Percentiles rank a stretch among this genome's conserved stretches.
Conservation (phyloP, 805 yeast species). For the Vanderwaltozyma polyspora region DNA sequence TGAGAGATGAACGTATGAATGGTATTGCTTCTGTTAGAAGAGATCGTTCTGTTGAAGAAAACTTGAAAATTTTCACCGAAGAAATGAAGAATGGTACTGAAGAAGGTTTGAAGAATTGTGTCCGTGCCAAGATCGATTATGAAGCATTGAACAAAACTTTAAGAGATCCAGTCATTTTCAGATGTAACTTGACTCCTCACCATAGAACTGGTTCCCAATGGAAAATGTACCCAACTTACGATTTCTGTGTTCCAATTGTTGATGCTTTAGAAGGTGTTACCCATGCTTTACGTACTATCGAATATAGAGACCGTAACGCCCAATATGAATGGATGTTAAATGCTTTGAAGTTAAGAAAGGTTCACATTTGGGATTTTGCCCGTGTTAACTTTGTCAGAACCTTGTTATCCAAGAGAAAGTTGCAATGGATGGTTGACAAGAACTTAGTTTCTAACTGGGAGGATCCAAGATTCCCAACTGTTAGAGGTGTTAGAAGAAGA, state of each 20-base stretch:
- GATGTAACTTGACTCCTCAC: conserved; percentile 95
- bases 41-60: conserved; percentile 88
- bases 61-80: conserved; percentile 69
- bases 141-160: conserved; percentile 85
- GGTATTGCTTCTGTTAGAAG: conserved; percentile 90
- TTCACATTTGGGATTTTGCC: conserved; percentile 95
- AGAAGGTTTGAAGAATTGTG: conserved; percentile 81
- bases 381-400: conserved; percentile 96
- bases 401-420: conserved; percentile 87
- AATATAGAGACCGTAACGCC: conserved; percentile 96
- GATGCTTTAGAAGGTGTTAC: conserved; percentile 96
- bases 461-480: conserved; percentile 99
- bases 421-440: conserved; percentile 98
- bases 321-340: conserved; percentile 95
- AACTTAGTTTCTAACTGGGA: conserved; percentile 88
- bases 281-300: conserved; percentile 94
- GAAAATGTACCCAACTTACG: conserved; percentile 98
- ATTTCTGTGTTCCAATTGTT: conserved; percentile 95
- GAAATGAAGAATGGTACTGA: conserved; percentile 94
- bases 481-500: conserved; percentile 97
- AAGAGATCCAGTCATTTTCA: conserved; percentile 96
- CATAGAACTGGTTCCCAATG: conserved; percentile 88
- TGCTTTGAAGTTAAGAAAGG: conserved; percentile 75
- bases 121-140: conserved; percentile 94
- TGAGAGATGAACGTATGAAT: conserved; percentile 98